Evolutionary conservation across 2,329 filamentous ascomycete genomes (phyloP).

Genomic region (Botrytis paeoniae): DNA sequence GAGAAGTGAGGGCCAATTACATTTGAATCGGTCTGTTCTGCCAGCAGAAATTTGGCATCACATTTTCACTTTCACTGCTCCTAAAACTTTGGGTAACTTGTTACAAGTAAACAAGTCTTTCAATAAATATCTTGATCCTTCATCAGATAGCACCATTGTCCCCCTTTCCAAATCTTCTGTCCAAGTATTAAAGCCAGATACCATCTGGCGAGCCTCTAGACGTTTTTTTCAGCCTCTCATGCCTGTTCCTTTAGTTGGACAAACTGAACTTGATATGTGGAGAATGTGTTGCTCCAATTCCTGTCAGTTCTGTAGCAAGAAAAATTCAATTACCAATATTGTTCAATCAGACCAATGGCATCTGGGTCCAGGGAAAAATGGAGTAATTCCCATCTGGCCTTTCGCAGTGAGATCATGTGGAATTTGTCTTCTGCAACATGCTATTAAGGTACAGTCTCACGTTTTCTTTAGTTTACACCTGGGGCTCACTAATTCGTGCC

Average conservation of each 20-base stretch:
- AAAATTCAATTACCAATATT: slow-evolving; percentile 28
- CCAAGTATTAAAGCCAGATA: slow-evolving; percentile 53
- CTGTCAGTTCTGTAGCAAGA: slow-evolving; percentile 67
- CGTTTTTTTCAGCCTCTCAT: slow-evolving; percentile 63
- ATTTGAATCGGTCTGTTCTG: slow-evolving; percentile 40
- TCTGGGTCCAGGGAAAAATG: slow-evolving; percentile 58
- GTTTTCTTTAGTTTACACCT: slow-evolving; percentile 18
- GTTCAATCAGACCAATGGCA: slow-evolving; percentile 48
- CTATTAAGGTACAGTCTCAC: slow-evolving; percentile 59
- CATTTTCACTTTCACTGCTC: slow-evolving; percentile 65
- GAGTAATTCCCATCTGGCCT: slow-evolving; percentile 65
- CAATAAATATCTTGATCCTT: slow-evolving; percentile 55
- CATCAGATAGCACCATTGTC: slow-evolving; percentile 40
- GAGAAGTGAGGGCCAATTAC: slow-evolving; percentile 27
- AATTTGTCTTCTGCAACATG: slow-evolving; percentile 57
- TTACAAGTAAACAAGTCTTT: slow-evolving; percentile 67
- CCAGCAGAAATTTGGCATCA: slow-evolving; percentile 67
- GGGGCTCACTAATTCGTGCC: slow-evolving; percentile 30
- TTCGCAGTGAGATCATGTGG: slow-evolving; percentile 68
- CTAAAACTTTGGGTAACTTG: slow-evolving; percentile 60
- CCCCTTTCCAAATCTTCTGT: slow-evolving; percentile 39
- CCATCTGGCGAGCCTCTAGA: slow-evolving; percentile 69
- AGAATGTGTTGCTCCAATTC: slow-evolving; percentile 57
- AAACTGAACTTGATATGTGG: slow-evolving; percentile 75
- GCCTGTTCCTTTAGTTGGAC: slow-evolving; percentile 63